Base-by-base conservation (phyloP, 2,329 filamentous ascomycete genomes). In the Mycosphaerella sp. region DNA sequence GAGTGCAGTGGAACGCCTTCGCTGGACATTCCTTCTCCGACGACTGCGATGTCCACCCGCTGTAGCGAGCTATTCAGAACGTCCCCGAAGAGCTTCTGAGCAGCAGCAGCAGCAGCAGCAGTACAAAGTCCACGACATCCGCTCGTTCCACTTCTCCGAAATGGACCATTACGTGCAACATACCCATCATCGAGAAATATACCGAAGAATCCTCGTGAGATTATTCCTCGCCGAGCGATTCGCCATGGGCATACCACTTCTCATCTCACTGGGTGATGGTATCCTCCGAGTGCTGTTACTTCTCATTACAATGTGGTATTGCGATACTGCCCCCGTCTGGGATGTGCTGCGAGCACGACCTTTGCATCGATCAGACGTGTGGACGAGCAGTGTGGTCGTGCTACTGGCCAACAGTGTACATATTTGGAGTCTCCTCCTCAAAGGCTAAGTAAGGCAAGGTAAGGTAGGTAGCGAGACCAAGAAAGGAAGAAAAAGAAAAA, bases 221-320 rank as follows among this genome's bases (percentile, higher is more conserved):
- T 51, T 73, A 0, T 76, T 76, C 56, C 56, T 76, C 3, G 74
- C 73, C 2, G 67, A 74, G 55, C 63, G 72, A 2, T 66, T 71
- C 23, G 63, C 66, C 2, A 62, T 72, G 5, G 73, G 73, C 1
- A 65, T 73, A 6, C 62, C 69, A 5, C 66, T 66, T 3, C 36
- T 72, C 14, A 53, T 75, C 26, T 50, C 46, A 55, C 57, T 62
- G 3, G 57, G 62, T 51, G 68, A 66, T 58, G 59, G 54, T 39
- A 47, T 57, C 34, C 51, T 66, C 1, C 70, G 63, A 46, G 50
- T 48, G n/a, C 9, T 43, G n/a, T 36, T 68, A 6, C 38, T 67
- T 6, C 10, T 67, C 2, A 48, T 45, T 2, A 54, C 60, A n/a
- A 60, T 68, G 59, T 44, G 54, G 10, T 66, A 61, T 46, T 56